phyloP scores from a whole-genome alignment of 345 rosid species.

The Gossypium sturtianum region DNA sequence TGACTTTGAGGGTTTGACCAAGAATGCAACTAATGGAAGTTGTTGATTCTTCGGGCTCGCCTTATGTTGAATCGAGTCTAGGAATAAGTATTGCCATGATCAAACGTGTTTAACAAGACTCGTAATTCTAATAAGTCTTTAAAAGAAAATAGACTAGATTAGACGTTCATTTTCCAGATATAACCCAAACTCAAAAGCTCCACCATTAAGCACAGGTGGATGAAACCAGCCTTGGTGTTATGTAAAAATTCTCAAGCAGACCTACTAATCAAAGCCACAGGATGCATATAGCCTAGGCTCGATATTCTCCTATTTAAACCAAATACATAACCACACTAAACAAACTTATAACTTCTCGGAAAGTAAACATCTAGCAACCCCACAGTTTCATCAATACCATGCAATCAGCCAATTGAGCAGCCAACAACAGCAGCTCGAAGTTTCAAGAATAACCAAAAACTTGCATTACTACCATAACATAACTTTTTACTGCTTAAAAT shows the following conservation, averaged over 20 bases:
- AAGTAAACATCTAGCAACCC: not conserved
- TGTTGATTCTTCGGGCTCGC: not conserved
- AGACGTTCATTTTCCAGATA: not conserved
- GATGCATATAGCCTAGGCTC: not conserved
- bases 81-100: not conserved
- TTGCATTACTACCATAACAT: not conserved
- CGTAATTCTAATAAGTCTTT: not conserved
- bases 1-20: not conserved
- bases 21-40: not conserved
- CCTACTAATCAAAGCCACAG: not conserved
- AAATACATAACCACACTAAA: not conserved
- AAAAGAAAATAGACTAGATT: not conserved
- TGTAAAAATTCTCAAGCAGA: not conserved
- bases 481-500: not conserved
- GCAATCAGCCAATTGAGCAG: not conserved
- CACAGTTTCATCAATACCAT: slow-evolving; percentile 7
- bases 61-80: not conserved
- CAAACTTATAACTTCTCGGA: not conserved
- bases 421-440: not conserved
- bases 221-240: not conserved
- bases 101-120: not conserved
- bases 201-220: not conserved
- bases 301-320: not conserved
- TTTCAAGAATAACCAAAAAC: not conserved
- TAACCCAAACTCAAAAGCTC: not conserved